Percentiles rank a stretch among this genome's conserved stretches.
Conservation (phyloP, 306 rosid genomes). For the Gynostemma pentaphyllum region DNA sequence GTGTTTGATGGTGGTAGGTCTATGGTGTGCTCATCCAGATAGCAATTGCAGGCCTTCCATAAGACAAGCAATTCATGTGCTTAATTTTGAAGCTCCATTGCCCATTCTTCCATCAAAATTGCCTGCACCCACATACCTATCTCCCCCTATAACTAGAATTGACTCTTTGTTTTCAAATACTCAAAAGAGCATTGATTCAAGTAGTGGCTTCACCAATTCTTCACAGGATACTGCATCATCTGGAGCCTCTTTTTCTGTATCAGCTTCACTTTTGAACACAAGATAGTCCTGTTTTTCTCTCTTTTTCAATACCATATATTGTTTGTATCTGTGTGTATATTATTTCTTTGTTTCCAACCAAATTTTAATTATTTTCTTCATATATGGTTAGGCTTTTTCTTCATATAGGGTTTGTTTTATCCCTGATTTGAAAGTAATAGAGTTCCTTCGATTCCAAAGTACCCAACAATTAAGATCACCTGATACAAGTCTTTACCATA, state of each 20-base stretch:
- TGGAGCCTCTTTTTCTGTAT: neutral
- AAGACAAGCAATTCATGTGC: conserved; percentile 20
- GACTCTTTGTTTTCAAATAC: neutral
- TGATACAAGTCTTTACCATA: too few relatives aligned
- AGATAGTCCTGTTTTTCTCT: neutral
- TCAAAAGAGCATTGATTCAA: neutral
- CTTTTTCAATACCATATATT: too few relatives aligned
- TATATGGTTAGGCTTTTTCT: too few relatives aligned
- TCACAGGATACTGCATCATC: neutral
- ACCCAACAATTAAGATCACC: too few relatives aligned
- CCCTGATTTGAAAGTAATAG: too few relatives aligned
- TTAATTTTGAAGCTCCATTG: conserved; percentile 16
- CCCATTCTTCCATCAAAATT: conserved; percentile 6
- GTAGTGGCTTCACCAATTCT: neutral
- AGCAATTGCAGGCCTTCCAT: conserved; percentile 17
- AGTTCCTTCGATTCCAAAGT: too few relatives aligned
- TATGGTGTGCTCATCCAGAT: conserved; percentile 32
- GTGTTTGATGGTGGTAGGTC: conserved; percentile 18
- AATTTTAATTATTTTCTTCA: too few relatives aligned
- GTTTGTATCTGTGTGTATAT: too few relatives aligned
- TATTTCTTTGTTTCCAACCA: too few relatives aligned
- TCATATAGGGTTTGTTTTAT: too few relatives aligned
- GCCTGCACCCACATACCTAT: neutral
- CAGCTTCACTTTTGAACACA: neutral
- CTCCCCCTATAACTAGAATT: neutral